Conservation (phyloP, 2,329 filamentous ascomycete species). For the Alternaria sp. region DNA sequence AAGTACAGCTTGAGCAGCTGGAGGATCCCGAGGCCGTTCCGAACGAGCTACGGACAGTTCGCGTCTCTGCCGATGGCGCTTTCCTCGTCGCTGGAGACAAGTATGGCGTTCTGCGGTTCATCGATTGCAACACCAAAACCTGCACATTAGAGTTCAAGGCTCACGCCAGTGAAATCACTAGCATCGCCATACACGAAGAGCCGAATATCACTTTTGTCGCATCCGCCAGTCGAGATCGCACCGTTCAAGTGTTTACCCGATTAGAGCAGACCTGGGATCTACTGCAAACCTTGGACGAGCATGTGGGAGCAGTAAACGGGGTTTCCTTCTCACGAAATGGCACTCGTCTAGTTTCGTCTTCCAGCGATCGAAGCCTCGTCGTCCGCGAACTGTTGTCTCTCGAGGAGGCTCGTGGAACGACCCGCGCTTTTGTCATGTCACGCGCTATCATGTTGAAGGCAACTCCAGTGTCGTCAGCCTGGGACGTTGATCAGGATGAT, state of each 20-base stretch:
- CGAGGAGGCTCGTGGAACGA: constrained; percentile 63
- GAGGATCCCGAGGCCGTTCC: constrained; percentile 53
- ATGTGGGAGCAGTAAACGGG: constrained; percentile 82
- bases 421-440: constrained; percentile 77
- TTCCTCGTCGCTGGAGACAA: constrained; percentile 85
- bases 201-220: constrained; percentile 72
- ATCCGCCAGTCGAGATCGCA: constrained; percentile 80
- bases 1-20: constrained; percentile 72
- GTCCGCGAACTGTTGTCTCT: constrained; percentile 78
- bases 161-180: constrained; percentile 84
- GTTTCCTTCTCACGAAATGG: constrained; percentile 77
- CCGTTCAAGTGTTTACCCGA: constrained; percentile 84
- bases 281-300: constrained; percentile 90
- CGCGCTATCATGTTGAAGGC: constrained; percentile 83
- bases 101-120: constrained; percentile 77
- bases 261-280: constrained; percentile 69
- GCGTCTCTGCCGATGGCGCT: constrained; percentile 66
- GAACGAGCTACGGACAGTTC: constrained; percentile 66
- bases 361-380: constrained; percentile 81
- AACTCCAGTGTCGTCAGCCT: constrained; percentile 83
- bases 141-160: constrained; percentile 78
- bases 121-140: constrained; percentile 67
- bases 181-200: constrained; percentile 76
- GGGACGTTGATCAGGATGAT: constrained; percentile 67
- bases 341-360: constrained; percentile 79